Evolutionary conservation across 2,329 filamentous ascomycete genomes (phyloP), one percentile per base, ranked within the genome.

Genomic region (Claviceps pazoutovae): DNA sequence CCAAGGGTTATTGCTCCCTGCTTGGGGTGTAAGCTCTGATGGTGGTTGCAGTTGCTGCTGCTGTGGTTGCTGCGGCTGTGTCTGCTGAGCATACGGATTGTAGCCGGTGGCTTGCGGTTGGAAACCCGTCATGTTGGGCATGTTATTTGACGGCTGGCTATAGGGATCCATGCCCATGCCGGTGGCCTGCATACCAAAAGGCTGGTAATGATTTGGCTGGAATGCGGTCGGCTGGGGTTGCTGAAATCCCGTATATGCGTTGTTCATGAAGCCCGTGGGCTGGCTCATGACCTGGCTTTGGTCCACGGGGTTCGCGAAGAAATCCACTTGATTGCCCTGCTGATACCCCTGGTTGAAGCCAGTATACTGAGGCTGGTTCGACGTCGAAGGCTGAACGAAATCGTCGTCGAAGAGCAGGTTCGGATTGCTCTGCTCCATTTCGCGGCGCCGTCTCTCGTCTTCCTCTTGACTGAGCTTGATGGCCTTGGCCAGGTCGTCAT

Each of bases 331-430:
- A 53, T 86, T 86, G 64, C 95, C 91, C 70, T 98, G 93, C 71
- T 97, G 90, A 63, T 98, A 98, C 46, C 91, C 91, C 70, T 95
- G 90, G 68, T 96, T 97, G 72, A 88, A 89, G 38, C 89, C 91
- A 14, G 90, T 97, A 42, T 80, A 81, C 68, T 90, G 88, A 38
- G 86, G 79, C 60, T 88, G 84, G 44, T 38, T 55, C 34, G 54
- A 53, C 19, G 50, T 50, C 46, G 61, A 57, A 3, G 64, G 60
- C 61, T 83, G 80, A 23, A 74, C 68, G 5, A 82, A 76, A 38
- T 80, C 79, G 59, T 95, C 87, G 60, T 95, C 90, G 61, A 98
- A 97, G n/a, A 98, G 76, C 19, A 88, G 82, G 47, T 84, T 76
- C 19, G 87, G 83, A 62, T 95, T 96, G 66, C 76, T 84, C 55